phyloP scores from a whole-genome alignment of 176 grass and related monocot species.

The Oryza nivara region DNA sequence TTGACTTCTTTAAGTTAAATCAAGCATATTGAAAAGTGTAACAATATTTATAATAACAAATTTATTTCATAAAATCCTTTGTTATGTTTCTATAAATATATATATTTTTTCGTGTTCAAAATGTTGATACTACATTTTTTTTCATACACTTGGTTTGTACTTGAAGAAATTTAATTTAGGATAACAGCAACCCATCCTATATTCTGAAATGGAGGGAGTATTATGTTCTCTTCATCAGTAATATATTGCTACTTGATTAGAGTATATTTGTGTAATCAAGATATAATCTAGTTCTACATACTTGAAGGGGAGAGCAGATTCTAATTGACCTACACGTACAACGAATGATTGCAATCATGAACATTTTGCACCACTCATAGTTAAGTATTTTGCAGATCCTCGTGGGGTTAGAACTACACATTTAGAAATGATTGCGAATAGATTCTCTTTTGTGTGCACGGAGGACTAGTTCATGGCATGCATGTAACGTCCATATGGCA shows the following conservation, averaged over 20 bases:
- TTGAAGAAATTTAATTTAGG: no score
- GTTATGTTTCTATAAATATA: no score
- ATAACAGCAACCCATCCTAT: no score
- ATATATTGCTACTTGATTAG: not conserved
- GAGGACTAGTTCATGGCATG: not conserved
- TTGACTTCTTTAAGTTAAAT: no score
- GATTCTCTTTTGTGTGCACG: not conserved
- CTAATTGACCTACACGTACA: not conserved
- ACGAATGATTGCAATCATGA: slow-evolving; percentile 46
- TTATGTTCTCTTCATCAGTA: not conserved
- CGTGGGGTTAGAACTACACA: slow-evolving; percentile 29
- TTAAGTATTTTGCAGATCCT: slow-evolving; percentile 27
- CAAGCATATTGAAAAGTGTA: no score
- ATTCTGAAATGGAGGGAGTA: not conserved
- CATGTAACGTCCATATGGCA: not conserved
- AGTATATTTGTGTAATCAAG: not conserved
- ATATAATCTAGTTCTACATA: not conserved
- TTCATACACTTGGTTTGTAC: no score
- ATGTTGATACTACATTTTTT: no score
- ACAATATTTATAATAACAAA: no score
- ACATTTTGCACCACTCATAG: slow-evolving; percentile 35
- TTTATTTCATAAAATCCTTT: no score
- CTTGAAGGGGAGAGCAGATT: not conserved
- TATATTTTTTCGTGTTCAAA: no score
- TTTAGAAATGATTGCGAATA: slow-evolving; percentile 32